These are phyloP conservation scores for Diplodia intermedia DNA, from an alignment of 2,329 filamentous ascomycete species.

Conservation along the genomic window DNA sequence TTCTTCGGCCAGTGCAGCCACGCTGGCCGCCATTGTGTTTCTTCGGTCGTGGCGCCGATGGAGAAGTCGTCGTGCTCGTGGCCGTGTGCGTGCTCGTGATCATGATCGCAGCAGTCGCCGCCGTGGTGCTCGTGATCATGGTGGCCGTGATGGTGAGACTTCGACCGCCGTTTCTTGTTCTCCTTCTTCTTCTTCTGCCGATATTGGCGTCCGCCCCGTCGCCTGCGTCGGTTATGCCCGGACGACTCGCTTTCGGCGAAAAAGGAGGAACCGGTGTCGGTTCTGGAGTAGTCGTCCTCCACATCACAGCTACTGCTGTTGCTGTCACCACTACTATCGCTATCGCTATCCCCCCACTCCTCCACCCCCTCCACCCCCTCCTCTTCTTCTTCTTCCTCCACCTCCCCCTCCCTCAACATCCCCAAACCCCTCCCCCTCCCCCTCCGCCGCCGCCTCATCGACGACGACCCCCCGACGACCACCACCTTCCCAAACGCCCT, in stretches of 20 bases:
- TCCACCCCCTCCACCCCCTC: neutral
- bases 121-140: neutral
- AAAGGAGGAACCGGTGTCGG: neutral
- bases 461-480: no score
- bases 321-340: neutral
- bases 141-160: no score
- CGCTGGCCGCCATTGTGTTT: neutral
- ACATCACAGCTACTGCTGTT: neutral
- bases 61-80: neutral
- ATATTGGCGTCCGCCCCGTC: no score
- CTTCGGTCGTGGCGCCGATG: neutral
- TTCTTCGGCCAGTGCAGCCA: neutral
- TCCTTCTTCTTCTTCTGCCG: neutral
- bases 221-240: no score
- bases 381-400: neutral
- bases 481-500: no score
- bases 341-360: neutral
- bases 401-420: no score
- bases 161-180: neutral
- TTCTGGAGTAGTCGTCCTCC: neutral
- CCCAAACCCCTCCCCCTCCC: no score
- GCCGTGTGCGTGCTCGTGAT: neutral
- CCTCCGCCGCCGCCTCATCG: no score
- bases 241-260: neutral
- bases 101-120: neutral